phyloP scores from a whole-genome alignment of 139 green algal species.

The Pseudopediastrum boryanum region DNA sequence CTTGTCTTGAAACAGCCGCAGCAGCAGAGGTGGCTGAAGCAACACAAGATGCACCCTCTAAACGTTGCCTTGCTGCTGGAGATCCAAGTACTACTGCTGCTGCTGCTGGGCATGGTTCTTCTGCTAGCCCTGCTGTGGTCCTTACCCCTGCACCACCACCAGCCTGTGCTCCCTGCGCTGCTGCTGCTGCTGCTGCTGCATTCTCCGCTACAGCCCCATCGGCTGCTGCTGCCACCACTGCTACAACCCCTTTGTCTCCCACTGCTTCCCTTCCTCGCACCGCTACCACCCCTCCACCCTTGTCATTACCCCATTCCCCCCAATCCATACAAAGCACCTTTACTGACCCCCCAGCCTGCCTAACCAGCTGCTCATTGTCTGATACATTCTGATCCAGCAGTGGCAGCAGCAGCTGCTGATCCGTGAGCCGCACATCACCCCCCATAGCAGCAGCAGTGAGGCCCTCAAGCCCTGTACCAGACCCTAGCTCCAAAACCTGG shows the following conservation, averaged over 20 bases:
- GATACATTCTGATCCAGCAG: conserved; percentile 25
- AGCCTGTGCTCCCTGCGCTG: background rate
- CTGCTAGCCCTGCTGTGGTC: too few relatives aligned
- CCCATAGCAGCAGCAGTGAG: conserved; percentile 46
- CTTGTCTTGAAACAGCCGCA: too few relatives aligned
- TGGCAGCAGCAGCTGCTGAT: conserved; percentile 37
- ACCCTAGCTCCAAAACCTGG: conserved; percentile 52
- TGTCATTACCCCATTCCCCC: background rate
- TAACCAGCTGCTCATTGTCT: conserved; percentile 10
- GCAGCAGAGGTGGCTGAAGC: too few relatives aligned
- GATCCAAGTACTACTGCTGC: too few relatives aligned
- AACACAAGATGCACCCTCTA: too few relatives aligned
- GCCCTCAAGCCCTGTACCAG: conserved; percentile 53
- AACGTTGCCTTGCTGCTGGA: too few relatives aligned
- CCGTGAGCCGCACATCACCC: conserved; percentile 42
- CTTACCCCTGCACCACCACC: background rate
- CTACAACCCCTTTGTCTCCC: background rate
- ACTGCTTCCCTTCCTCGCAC: background rate
- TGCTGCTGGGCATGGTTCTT: too few relatives aligned
- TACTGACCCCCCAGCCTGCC: background rate
- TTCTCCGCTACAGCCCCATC: background rate
- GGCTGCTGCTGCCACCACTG: background rate
- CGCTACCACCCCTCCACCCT: background rate
- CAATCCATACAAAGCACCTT: conserved; percentile 39
- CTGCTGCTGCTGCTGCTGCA: background rate